Evolutionary conservation across 1,284 basidiomycete genomes (phyloP).

Genomic region (Ceratobasidium sp.): DNA sequence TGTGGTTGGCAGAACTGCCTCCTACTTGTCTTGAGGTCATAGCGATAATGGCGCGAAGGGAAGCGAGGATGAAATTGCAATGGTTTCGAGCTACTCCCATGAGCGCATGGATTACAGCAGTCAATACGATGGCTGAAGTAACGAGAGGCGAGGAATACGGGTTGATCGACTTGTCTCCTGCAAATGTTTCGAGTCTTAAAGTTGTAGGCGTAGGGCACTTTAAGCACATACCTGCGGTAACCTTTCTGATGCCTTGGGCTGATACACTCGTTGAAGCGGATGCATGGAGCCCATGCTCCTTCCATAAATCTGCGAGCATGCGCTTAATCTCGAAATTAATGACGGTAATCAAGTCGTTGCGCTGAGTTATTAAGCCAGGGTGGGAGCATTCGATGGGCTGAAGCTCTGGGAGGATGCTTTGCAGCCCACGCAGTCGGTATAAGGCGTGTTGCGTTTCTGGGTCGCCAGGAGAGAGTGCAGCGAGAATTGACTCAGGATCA

Average conservation of each 20-base stretch:
- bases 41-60: neutral
- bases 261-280: too few relatives aligned
- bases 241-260: neutral
- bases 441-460: neutral
- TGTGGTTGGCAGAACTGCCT: neutral
- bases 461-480: neutral
- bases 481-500: neutral
- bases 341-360: neutral
- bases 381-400: neutral
- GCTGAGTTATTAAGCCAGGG: neutral
- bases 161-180: neutral
- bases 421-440: neutral
- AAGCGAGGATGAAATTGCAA: slow-evolving; percentile 3
- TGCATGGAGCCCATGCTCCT: neutral
- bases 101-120: neutral
- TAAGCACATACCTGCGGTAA: neutral
- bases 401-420: neutral
- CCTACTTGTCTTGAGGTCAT: neutral
- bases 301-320: slow-evolving; percentile 2
- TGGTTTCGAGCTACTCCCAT: slow-evolving; percentile 3
- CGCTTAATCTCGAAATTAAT: neutral
- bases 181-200: too few relatives aligned
- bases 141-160: neutral
- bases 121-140: neutral
- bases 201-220: too few relatives aligned